Base-by-base conservation (phyloP, 768 basidiomycete genomes). In the Leccinum aurantiacum region DNA sequence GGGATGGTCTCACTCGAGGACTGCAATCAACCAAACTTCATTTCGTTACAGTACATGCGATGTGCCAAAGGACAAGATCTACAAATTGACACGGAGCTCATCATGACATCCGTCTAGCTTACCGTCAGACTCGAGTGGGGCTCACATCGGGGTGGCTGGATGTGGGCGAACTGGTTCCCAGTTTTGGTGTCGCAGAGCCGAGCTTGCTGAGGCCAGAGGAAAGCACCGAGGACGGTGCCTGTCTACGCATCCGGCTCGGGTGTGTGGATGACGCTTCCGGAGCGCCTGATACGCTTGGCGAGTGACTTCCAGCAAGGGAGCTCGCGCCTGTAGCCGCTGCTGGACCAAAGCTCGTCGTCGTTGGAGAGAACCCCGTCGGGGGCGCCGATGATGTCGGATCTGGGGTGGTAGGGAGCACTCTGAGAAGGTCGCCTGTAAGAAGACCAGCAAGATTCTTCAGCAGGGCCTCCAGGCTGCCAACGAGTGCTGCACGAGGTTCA, bases 1-100 rank as follows among this genome's bases (percentile, higher is more conserved):
- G 24, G n/a, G n/a, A 46, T 19, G 44, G 44, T 46, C 11, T 48
- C 47, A 65, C 60, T 51, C 67, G 3, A 56, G n/a, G 49, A 3
- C 57, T 71, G 46, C 67, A 69, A 65, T 60, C 65, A 69, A 70
- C 67, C 67, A 63, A 53, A 46, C 54, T 71, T 58, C 59, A 71
- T 71, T 70, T 61, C 51, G 22, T 60, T n/a, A 61, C 22, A 48
- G 13, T 67, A 67, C 63, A 56, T 62, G 58, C 65, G 44, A 54
- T 29, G 24, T 47, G 46, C 15, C 19, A 46, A 46, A 46, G n/a
- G 51, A 63, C 64, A 66, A 56, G 35, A 61, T 51, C 48, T 67
- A 67, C 65, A 7, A n/a, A 37, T 49, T 8, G 53, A 62, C 60
- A 64, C 22, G 59, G 29, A 53, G 31, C 47, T 38, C 10, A 25